Base-by-base conservation (phyloP, 352 stramenopile genomes). In the Globisporangium parvum region DNA sequence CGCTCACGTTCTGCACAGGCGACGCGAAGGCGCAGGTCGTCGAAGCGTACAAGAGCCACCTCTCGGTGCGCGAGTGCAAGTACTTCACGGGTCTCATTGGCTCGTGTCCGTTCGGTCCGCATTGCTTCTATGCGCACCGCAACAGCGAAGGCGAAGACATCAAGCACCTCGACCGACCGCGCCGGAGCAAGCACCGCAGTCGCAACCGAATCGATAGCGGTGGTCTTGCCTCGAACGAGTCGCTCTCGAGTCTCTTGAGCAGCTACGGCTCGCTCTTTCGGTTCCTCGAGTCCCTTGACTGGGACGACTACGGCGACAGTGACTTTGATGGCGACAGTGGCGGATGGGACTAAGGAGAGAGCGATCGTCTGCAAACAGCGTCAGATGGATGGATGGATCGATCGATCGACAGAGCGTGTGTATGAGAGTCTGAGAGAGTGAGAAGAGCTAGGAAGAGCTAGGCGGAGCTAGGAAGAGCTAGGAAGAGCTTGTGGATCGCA, bases 121-220 rank as follows among this genome's bases (percentile, higher is more conserved):
- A 86, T 51, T 91, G 81, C 55, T 89, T 91, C 54, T 91, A 91
- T 47, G 81, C 81, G 14, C 81, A 91, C 47, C 75, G 74, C 15
- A 79, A 91, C 53, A 53, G 62, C 0, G 37, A 70, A 35, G 81
- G 81, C 18, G 62, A 55, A 31, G 79, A 91, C 35, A 66, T 91
- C 21, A 91, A 91, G 60, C 70, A 85, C 40, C 40, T 85, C 40
- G 81, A 91, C 64, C 65, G 71, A 6, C 70, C 67, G 8, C 62
- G 63, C 24, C 66, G 65, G 18, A 48, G 33, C 21, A 62, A 59
- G 28, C 45, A 51, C 8, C 45, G 51, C 12, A 52, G 63, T 45
- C 53, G 56, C 44, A 42, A 42, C 4, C 62, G 73, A 44, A 65
- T 44, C 11, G 26, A 24, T 18, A n/a, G 39, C 5, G 21, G 57